Evolutionary conservation across 1,284 basidiomycete genomes (phyloP).

Genomic region (Uromyces viciae-fabae): DNA sequence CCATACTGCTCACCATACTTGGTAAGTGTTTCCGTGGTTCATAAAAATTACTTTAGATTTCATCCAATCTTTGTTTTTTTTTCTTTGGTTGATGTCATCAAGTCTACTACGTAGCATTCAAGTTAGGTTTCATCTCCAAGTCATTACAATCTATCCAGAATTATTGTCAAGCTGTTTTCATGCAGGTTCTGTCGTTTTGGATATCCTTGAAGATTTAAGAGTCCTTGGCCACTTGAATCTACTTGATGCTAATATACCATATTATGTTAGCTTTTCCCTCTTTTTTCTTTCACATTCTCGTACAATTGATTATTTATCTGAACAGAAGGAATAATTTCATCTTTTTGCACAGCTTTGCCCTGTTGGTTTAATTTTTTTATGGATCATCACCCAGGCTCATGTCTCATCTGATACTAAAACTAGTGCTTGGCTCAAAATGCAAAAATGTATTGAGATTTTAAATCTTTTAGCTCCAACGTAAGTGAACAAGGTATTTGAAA

Average conservation of each 20-base stretch:
- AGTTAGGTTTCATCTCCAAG: neutral
- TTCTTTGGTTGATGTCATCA: too few species aligned
- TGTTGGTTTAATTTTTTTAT: neutral
- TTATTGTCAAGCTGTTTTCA: neutral
- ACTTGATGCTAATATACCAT: neutral
- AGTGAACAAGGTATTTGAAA: neutral
- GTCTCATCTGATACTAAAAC: conserved; percentile 4
- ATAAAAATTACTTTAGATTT: too few species aligned
- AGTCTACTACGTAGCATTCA: neutral
- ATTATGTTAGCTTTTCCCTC: conserved; percentile 5
- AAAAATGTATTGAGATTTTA: conserved; percentile 1
- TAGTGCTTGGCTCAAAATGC: neutral
- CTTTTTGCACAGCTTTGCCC: neutral
- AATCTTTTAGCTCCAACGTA: conserved; percentile 1
- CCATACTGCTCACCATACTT: neutral
- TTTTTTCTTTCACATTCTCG: too few species aligned
- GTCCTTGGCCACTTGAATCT: neutral
- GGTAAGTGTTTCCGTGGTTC: neutral
- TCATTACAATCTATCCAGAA: neutral
- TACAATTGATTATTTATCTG: too few species aligned
- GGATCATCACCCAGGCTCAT: conserved; percentile 1
- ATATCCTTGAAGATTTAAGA: conserved; percentile 8
- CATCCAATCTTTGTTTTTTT: too few species aligned
- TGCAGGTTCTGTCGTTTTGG: neutral
- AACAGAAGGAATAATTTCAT: too few species aligned